Percentiles rank a stretch among this genome's conserved stretches.
Evolutionary conservation across 2,329 filamentous ascomycete species (phyloP).

Genomic region (Thielaviopsis euricoi): DNA sequence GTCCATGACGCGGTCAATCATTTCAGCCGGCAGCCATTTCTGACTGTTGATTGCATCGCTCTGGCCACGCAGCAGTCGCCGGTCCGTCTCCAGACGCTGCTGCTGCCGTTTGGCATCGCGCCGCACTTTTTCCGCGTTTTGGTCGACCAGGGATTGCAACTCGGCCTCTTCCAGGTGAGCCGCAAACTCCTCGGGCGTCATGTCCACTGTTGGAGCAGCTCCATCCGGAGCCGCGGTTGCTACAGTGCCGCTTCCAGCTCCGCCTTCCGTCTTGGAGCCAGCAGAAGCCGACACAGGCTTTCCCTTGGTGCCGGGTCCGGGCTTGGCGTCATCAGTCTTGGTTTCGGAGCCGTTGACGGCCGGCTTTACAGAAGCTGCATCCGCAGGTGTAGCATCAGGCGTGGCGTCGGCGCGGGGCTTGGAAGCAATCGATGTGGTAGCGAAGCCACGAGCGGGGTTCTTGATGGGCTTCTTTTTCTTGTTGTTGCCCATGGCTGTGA

Average conservation of each 20-base stretch:
- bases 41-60: slow-evolving; percentile 54
- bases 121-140: slow-evolving; percentile 60
- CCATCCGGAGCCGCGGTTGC: slow-evolving; percentile 8
- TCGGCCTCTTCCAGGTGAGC: slow-evolving; percentile 79
- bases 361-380: slow-evolving; percentile 1
- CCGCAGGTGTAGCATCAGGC: slow-evolving; percentile 17
- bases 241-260: background rate
- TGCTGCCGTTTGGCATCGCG: slow-evolving; percentile 65
- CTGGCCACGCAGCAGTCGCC: slow-evolving; percentile 63
- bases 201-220: slow-evolving; percentile 24
- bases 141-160: slow-evolving; percentile 74
- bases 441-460: slow-evolving; percentile 83
- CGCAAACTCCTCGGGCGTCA: slow-evolving; percentile 81
- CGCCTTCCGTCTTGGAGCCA: background rate
- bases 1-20: slow-evolving; percentile 62
- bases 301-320: slow-evolving; percentile 12
- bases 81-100: slow-evolving; percentile 67
- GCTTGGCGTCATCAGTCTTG: slow-evolving; percentile 9
- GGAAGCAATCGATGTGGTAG: slow-evolving; percentile 81
- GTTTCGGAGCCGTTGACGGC: slow-evolving; percentile 7
- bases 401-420: slow-evolving; percentile 52
- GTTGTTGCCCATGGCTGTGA: slow-evolving; percentile 27
- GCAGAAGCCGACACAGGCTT: background rate
- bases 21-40: slow-evolving; percentile 66
- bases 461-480: slow-evolving; percentile 88